Percentiles rank a stretch among this genome's conserved stretches.
phyloP scores from a whole-genome alignment of 2,329 filamentous ascomycete species.

The Arthrobotrys musiformis region DNA sequence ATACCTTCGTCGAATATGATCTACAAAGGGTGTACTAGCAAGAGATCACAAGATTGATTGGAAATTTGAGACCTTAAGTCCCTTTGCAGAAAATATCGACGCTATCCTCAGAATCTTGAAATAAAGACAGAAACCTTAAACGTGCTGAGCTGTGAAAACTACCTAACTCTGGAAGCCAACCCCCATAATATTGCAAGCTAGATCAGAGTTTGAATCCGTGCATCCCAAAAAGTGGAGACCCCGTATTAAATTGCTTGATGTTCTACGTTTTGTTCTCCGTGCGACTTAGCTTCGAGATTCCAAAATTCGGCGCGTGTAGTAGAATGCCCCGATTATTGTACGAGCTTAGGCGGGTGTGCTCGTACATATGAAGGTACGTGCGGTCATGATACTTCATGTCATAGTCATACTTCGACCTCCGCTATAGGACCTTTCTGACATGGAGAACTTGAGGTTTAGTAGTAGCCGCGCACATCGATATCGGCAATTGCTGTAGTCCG shows the following conservation, averaged over 20 bases:
- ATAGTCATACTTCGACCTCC: no score
- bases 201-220: conserved; percentile 40
- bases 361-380: no score
- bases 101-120: background rate
- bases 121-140: conserved; percentile 19
- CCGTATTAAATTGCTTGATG: conserved; percentile 26
- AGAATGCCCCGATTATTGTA: background rate
- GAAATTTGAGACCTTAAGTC: conserved; percentile 17
- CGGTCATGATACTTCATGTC: no score
- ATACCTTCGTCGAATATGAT: conserved; percentile 10
- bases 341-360: background rate
- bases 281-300: conserved; percentile 10
- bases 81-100: conserved; percentile 1
- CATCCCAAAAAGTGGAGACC: conserved; percentile 43
- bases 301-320: background rate
- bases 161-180: background rate
- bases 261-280: conserved; percentile 34
- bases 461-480: no score
- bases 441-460: no score
- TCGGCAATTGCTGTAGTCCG: conserved; percentile 30
- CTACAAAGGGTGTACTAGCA: conserved; percentile 12
- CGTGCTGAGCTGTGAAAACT: conserved; percentile 2
- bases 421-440: no score
- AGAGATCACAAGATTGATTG: conserved; percentile 31
- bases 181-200: no score